Evolutionary conservation across 2,329 filamentous ascomycete genomes (phyloP).

Genomic region (Colletotrichum tabaci): DNA sequence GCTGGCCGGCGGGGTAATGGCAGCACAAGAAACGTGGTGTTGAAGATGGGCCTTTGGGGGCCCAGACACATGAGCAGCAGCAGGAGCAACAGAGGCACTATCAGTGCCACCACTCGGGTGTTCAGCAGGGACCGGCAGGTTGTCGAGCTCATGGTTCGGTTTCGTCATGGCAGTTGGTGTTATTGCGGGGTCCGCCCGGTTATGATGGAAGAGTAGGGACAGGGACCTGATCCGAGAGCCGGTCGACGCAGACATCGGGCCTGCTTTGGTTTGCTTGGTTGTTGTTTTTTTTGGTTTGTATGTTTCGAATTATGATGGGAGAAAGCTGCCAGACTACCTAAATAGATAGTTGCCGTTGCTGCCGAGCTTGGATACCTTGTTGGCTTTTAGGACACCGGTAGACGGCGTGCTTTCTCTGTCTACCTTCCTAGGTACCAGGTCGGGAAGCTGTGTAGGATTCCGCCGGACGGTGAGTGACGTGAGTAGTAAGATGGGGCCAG

Average conservation of each 20-base stretch:
- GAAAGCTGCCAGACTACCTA: background rate
- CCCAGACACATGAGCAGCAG: constrained; percentile 16
- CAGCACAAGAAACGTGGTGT: constrained; percentile 29
- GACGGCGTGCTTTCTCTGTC: background rate
- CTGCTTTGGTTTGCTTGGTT: background rate
- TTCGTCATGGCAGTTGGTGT: constrained; percentile 36
- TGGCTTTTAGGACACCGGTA: background rate
- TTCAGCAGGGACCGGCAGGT: constrained; percentile 9
- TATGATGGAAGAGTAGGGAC: constrained; percentile 31
- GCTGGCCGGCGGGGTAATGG: constrained; percentile 39
- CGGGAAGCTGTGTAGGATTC: background rate
- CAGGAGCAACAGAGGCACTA: background rate
- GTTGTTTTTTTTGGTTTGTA: background rate
- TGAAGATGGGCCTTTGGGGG: constrained; percentile 32
- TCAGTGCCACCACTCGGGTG: background rate
- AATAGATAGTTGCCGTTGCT: background rate
- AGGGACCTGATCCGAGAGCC: constrained; percentile 36
- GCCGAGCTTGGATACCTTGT: background rate
- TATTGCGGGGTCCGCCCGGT: constrained; percentile 25
- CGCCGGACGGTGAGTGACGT: background rate
- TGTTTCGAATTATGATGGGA: constrained; percentile 5
- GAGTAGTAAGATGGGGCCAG: background rate
- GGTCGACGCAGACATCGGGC: constrained; percentile 34
- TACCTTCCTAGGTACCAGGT: no score
- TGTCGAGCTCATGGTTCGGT: constrained; percentile 19